phyloP scores from a whole-genome alignment of 2,329 filamentous ascomycete genomes.

The Knufia petricola region DNA sequence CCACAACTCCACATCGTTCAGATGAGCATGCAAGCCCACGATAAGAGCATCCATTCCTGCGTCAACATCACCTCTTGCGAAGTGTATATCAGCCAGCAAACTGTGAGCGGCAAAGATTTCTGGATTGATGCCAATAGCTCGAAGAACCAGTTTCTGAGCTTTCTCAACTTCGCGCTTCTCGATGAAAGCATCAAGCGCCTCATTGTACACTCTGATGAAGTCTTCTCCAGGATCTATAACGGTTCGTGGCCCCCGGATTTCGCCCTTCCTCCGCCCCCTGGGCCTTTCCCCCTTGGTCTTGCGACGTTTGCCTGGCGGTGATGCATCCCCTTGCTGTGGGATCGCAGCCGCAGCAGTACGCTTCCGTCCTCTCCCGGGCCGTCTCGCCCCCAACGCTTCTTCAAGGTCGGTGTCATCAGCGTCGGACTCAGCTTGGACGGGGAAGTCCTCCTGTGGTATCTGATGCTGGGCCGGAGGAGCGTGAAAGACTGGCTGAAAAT shows the following conservation, averaged over 20 bases:
- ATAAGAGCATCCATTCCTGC: constrained; percentile 49
- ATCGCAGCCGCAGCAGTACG: background rate
- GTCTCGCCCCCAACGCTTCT: background rate
- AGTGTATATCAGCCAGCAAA: constrained; percentile 50
- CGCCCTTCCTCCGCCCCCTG: constrained; percentile 33
- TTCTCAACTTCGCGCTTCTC: constrained; percentile 35
- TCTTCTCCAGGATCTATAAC: constrained; percentile 39
- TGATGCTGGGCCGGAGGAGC: constrained; percentile 2
- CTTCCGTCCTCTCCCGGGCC: background rate
- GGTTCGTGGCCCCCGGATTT: constrained; percentile 31
- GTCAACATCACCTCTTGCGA: constrained; percentile 45
- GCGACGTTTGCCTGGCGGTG: constrained; percentile 10
- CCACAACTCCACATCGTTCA: constrained; percentile 48
- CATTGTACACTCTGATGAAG: constrained; percentile 39
- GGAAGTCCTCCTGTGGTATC: background rate
- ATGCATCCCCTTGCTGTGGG: constrained; percentile 13
- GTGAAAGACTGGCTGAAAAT: background rate
- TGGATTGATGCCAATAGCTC: constrained; percentile 48
- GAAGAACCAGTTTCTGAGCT: constrained; percentile 34
- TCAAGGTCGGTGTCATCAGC: background rate
- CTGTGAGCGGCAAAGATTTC: constrained; percentile 55
- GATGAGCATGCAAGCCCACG: constrained; percentile 48
- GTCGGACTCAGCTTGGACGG: background rate
- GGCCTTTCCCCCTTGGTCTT: constrained; percentile 27
- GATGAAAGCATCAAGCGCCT: constrained; percentile 41